Evolutionary conservation across 495 filamentous ascomycete genomes (phyloP).

Genomic region (Parathielavia hyrcaniae): DNA sequence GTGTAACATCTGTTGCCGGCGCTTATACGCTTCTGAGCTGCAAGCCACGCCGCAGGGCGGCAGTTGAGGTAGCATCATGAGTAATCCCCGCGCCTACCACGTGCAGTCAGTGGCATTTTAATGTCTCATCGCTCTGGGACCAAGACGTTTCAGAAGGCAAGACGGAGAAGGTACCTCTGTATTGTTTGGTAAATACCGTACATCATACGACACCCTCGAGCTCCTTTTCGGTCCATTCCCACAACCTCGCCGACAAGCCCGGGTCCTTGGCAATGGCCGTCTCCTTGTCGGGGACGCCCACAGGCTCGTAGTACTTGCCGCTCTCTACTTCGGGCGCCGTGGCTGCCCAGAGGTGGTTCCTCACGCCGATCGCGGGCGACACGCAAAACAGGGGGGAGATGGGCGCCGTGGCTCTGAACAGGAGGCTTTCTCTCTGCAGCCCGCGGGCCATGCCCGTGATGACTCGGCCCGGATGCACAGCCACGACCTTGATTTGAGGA

Average conservation of each 20-base stretch:
- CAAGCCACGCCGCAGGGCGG: no score
- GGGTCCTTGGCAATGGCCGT: neutral
- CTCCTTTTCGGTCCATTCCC: slow-evolving; percentile 1
- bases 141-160: no score
- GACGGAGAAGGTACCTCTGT: no score
- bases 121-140: no score
- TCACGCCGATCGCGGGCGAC: neutral
- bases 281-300: neutral
- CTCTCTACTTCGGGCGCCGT: neutral
- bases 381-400: neutral
- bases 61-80: no score
- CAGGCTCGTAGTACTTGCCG: slow-evolving; percentile 2
- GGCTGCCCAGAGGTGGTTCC: neutral
- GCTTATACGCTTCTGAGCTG: no score
- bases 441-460: neutral
- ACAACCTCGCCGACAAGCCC: neutral
- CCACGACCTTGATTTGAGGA: neutral
- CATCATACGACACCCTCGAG: neutral
- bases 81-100: no score
- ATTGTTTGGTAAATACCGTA: no score
- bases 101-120: no score
- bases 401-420: neutral
- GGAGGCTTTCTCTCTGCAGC: neutral
- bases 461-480: neutral
- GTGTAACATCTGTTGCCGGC: no score